Evolutionary conservation across 768 basidiomycete genomes (phyloP), one percentile per base, ranked within the genome.

Genomic region (Collybiopsis luxurians): DNA sequence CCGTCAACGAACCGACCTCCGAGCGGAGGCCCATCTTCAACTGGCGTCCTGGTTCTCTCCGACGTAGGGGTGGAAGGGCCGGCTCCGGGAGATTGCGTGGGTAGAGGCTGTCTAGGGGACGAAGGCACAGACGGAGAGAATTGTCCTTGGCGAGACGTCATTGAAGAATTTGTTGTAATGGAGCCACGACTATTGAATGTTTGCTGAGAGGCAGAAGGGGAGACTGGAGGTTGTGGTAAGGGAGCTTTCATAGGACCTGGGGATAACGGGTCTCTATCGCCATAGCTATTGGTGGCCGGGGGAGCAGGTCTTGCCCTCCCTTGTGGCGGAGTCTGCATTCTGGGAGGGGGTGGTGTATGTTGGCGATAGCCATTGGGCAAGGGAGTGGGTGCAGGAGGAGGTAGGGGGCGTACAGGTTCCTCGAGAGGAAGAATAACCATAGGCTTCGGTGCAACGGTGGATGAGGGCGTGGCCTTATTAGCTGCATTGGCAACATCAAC

Each of bases 1-100:
- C 89, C 89, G 64, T 92, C 89, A 23, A 81, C 79, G 53, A 89
- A 81, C 7, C 82, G 83, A 26, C 85, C 85, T 47, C 84, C 83
- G 17, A 85, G 78, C 12, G 82, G 83, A 5, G 85, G 80, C 12
- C 73, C 80, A 56, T 76, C 67, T 19, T 61, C 60, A 23, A 61
- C 55, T 13, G 73, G 68, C 19, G 43, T 12, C n/a, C 15, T 34
- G 2, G 71, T 68, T 21, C 64, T 66, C 26, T 65, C 61, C 5
- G 73, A 67, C 11, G 70, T 63, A 6, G 77, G 74, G 1, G 74
- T 71, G 7, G 84, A 84, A 2, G 87, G 79, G 11, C 85, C 84
- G 3, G 86, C 80, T 31, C 71, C 77, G 17, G 85, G 77, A 27
- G 79, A 79, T 62, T 78, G 82, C 15, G 81, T 74, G 4, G 73